Percentiles rank a stretch among this genome's conserved stretches.
phyloP scores from a whole-genome alignment of 106 monocot species.

The Iris macrosiphon region DNA sequence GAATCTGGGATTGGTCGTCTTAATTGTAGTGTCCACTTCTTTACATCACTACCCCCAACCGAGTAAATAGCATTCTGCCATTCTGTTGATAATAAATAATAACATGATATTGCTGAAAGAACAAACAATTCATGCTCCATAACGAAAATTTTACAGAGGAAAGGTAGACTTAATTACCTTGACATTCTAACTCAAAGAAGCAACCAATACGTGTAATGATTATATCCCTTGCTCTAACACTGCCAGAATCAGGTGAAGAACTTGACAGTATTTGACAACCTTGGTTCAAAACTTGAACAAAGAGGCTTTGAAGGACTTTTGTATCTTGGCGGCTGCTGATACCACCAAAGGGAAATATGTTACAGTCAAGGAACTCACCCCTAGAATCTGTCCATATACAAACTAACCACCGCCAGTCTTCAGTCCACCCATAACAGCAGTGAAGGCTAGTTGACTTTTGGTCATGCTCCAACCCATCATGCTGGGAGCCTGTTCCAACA shows the following conservation, averaged over 20 bases:
- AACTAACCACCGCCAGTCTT: slow-evolving; percentile 94
- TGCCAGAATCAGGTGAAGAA: slow-evolving; percentile 43
- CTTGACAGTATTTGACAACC: slow-evolving; percentile 77
- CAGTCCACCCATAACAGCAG: slow-evolving; percentile 98
- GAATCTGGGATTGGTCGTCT: slow-evolving; percentile 55
- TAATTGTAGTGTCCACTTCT: slow-evolving; percentile 92
- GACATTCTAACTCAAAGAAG: slow-evolving; percentile 95
- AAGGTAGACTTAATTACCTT: slow-evolving; percentile 67
- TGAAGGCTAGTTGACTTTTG: slow-evolving; percentile 61
- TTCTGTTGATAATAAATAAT: slow-evolving; percentile 53
- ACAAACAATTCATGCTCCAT: neutral
- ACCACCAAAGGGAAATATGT: slow-evolving; percentile 90
- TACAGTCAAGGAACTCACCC: slow-evolving; percentile 84
- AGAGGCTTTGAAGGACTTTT: slow-evolving; percentile 81
- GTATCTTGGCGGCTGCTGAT: slow-evolving; percentile 93
- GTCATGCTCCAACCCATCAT: slow-evolving; percentile 52
- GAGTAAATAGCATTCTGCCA: slow-evolving; percentile 97
- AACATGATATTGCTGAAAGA: slow-evolving; percentile 9
- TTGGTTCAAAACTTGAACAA: slow-evolving; percentile 87
- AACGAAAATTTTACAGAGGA: too few species aligned
- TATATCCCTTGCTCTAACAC: slow-evolving; percentile 51
- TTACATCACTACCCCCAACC: slow-evolving; percentile 88
- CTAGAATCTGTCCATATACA: slow-evolving; percentile 97
- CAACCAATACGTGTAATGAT: slow-evolving; percentile 79
- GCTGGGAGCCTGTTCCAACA: slow-evolving; percentile 13